A percentile compares a stretch with the other conserved stretches of the same genome.
These are phyloP conservation scores for Dothideomycetes sp. DNA, from an alignment of 2,329 filamentous ascomycete species.

Conservation along the genomic window DNA sequence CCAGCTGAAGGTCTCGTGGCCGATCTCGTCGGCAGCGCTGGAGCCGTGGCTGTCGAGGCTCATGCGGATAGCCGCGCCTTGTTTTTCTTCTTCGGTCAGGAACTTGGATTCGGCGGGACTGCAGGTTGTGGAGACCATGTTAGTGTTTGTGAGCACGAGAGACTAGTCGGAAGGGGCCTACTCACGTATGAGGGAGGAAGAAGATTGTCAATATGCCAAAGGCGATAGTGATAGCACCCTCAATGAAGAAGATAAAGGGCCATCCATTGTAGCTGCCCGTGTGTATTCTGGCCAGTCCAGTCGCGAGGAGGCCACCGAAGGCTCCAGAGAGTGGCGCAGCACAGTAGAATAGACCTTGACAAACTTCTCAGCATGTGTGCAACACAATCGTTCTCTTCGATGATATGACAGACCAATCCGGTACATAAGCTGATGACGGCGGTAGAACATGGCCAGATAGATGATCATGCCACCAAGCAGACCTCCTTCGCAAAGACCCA, in stretches of 20 bases:
- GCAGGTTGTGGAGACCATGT: conserved; percentile 18
- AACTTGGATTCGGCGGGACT: conserved; percentile 33
- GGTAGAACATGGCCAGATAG: conserved; percentile 32
- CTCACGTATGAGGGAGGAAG: conserved; percentile 40
- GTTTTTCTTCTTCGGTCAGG: conserved; percentile 16
- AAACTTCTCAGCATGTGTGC: no score
- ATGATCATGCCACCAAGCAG: conserved; percentile 25
- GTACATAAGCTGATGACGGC: conserved; percentile 28
- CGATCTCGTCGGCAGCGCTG: conserved; percentile 10
- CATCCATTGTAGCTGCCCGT: conserved; percentile 27
- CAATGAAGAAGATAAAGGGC: conserved; percentile 30
- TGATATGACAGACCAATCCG: conserved; percentile 28
- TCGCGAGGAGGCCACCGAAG: conserved; percentile 32
- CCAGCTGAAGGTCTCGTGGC: conserved; percentile 14
- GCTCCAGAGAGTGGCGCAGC: conserved; percentile 27
- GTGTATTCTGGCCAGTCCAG: conserved; percentile 28
- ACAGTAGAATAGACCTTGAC: conserved; percentile 20
- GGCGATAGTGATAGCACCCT: conserved; percentile 48
- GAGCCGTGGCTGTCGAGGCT: conserved; percentile 15
- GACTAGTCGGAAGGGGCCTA: no score
- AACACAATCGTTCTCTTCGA: no score
- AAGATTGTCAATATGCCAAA: conserved; percentile 45
- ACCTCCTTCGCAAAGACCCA: conserved; percentile 31
- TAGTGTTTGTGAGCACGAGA: not conserved
- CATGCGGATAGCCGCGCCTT: conserved; percentile 16